Base-by-base conservation (phyloP, 2,329 filamentous ascomycete genomes). In the Beauveria rudraprayagi region DNA sequence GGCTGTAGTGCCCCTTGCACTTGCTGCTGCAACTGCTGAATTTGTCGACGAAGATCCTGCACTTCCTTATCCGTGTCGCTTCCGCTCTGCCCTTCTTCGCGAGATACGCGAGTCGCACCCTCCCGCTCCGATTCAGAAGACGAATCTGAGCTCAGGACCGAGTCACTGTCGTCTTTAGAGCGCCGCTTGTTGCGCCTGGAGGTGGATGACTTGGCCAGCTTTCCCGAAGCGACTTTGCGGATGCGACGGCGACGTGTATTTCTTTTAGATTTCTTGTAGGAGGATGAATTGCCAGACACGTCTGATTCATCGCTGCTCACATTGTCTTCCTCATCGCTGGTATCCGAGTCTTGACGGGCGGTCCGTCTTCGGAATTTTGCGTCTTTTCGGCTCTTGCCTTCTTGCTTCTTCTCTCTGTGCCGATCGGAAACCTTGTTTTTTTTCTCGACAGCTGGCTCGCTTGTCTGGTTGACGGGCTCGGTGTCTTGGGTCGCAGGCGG, bases 11-110 rank as follows among this genome's bases (percentile, higher is more conserved):
- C 50, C 24, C 53, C 53, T 30, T 70, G 69, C 26, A 57, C 53
- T 30, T 70, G 69, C 16, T 69, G 64, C 46, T 68, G 65, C 54
- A 75, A 66, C n/a, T 68, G 62, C 24, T 69, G 65, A 19, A 73
- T 63, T 5, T 75, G 72, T 8, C 63, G 61, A 54, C 68, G 63
- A 22, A 75, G 63, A 5, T 66, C 65, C 14, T 65, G 34, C 50
- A 51, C 26, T 17, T 61, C 47, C 17, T 26, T 46, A 28, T 62
- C 57, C 14, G 43, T 61, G 1, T 47, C 55, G 14, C 56, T 61
- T n/a, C 34, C 43, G 57, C 55, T 69, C 59, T 60, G 62, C 56
- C 68, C 66, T 34, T 65, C 50, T 1, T 63, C 63, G 17, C 48
- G 51, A 17, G 62, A 63, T 9, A 63, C 62, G 1, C 63, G 61